Base-by-base conservation (phyloP, 2,329 filamentous ascomycete species). In the Alternaria sp. region DNA sequence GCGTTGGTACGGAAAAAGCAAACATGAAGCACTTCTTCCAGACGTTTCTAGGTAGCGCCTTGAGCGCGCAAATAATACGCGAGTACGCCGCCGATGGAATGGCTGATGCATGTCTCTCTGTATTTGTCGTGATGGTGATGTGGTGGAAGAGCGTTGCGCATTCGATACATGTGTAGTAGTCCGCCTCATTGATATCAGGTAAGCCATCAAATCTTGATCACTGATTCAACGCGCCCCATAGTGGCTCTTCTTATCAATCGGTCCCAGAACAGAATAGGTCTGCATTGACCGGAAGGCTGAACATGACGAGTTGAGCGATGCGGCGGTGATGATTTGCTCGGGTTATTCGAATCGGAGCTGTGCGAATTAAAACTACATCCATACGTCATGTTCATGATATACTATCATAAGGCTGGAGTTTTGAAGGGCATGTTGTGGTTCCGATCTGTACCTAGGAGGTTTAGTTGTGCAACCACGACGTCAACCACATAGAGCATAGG, bases 91-190 rank as follows among this genome's bases (percentile, higher is more conserved):
- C 10, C 28, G 4, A 6, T 7, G 8, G 19, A 1, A 50, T 50
- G 28, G 51, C 44, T 44, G 58, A 55, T 7, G 28, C 51, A 32
- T 45, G 43, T 56, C 2, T 46, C 17, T 15, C 23, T 44, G 17
- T 8, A 23, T 56, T 17, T 10, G 43, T n/a, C 49, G 12, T 8
- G 49, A 52, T 36, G 19, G 9, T 9, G 30, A 25, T 3, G 9
- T 17, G 21, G 49, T 36, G 19, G 17, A 21, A 36, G 0, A 13
- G 19, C 19, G 30, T 17, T 52, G 19, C 49, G 15, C 30, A 23
- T n/a, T 36, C 9, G 5, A 52, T 52, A 28, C 19, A 19, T 15
- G 26, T 17, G 15, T 12, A 51, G 1, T 36, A 32, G 1, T 15
- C 9, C n/a, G 13, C 19, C 30, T 32, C 0, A 5, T 21, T 11